These are phyloP conservation scores for Dovyalis caffra DNA, from an alignment of 345 rosid species.

Conservation along the genomic window DNA sequence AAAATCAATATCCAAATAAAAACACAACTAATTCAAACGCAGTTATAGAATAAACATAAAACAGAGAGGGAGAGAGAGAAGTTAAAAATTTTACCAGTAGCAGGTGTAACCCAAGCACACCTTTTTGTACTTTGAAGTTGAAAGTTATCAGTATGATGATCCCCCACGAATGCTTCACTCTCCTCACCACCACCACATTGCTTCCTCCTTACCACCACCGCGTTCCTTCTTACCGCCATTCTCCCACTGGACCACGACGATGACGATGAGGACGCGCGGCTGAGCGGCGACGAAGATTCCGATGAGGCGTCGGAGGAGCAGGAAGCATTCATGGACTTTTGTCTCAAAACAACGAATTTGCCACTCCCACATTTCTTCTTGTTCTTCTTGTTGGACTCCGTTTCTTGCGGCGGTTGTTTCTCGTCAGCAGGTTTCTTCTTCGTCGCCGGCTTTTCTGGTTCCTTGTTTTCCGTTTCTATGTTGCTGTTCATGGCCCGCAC, in stretches of 20 bases:
- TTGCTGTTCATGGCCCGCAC: conserved; percentile 42
- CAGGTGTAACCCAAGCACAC: conserved; percentile 20
- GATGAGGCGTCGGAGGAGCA: conserved; percentile 18
- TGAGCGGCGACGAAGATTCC: conserved; percentile 5
- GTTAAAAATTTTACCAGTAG: not conserved
- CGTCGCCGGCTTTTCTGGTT: conserved; percentile 33
- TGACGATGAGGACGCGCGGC: conserved; percentile 10
- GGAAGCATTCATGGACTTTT: conserved; percentile 19
- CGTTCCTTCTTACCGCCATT: not conserved
- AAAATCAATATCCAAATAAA: not conserved
- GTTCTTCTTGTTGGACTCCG: conserved; percentile 25
- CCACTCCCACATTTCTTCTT: conserved; percentile 26
- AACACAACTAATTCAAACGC: not conserved
- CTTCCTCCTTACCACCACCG: conserved; percentile 8
- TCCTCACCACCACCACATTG: conserved; percentile 11
- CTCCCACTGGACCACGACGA: conserved; percentile 3
- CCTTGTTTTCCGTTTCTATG: conserved; percentile 59
- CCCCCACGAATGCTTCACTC: not conserved
- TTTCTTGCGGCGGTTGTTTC: conserved; percentile 31
- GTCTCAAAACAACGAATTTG: conserved; percentile 9
- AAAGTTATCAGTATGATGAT: not conserved
- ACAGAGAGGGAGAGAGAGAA: not conserved
- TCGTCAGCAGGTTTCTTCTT: conserved; percentile 18
- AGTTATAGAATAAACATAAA: not conserved
- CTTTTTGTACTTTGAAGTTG: conserved; percentile 9